Base-by-base conservation (phyloP, 148 eudicot species). In the Vaccinium myrtillus region DNA sequence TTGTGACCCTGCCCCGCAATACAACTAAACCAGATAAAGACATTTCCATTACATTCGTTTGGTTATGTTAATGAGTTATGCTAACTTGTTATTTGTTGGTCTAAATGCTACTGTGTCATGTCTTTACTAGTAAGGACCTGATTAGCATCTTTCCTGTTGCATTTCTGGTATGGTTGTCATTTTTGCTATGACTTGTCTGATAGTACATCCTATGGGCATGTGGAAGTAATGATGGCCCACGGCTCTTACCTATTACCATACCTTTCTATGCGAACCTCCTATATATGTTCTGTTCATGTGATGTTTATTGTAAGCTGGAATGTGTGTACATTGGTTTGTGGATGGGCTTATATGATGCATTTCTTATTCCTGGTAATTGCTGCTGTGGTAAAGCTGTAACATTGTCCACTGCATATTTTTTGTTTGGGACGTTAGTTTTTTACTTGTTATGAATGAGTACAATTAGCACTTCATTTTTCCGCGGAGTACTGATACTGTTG, bases 41-140 rank as follows among this genome's bases (percentile, higher is more conserved):
- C 43, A 39, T 73, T 73, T 48, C 77, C 77, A 32, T 39, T 7
- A 73, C 77, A 32, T 73, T 16, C 18, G 48, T 32, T 73, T 5
- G 18, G 32, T 73, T 39, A 32, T 73, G 77, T 32, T 32, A 32
- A 55, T 55, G 6, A 55, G 5, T 15, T 14, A 15, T 55, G 59
- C 16, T 1, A 59, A 59, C 23, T 59, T 59, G 65, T 59, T 59
- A 59, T 6, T 59, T 59, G 65, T 59, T 4, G 3, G 65, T 59
- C 65, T 59, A 59, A 3, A 12, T 25, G 5, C 1, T 13, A 63
- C 73, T 23, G 36, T 67, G 73, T 67, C 32, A n/a, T n/a, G 73
- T 23, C 36, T 67, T 67, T 67, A 67, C 73, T 67, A 67, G 32
- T 67, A 67, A 25, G 73, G 69, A n/a, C 73, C 73, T 67, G 36